A percentile compares a stretch with the other conserved stretches of the same genome.
Evolutionary conservation across 179 eudicot species (phyloP).

Genomic region (Pouteria campechiana): DNA sequence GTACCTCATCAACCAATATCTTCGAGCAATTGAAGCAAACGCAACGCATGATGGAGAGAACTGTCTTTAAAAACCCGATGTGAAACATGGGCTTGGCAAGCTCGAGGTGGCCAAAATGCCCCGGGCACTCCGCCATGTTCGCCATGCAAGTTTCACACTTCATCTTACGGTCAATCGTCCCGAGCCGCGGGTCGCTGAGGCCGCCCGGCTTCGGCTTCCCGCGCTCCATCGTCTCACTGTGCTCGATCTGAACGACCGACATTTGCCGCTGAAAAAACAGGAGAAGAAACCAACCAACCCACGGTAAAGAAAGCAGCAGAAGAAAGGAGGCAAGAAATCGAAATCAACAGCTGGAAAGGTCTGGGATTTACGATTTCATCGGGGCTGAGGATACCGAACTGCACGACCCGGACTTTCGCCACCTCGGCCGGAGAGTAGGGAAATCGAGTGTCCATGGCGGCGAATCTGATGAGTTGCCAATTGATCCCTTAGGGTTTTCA

Average conservation of each 20-base stretch:
- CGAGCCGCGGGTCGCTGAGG: constrained; percentile 71
- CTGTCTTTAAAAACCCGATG: constrained; percentile 86
- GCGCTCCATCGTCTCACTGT: constrained; percentile 80
- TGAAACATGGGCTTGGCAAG: constrained; percentile 97
- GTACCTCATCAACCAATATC: constrained; percentile 81
- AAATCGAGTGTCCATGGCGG: constrained; percentile 69
- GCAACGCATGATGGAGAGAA: constrained; percentile 81
- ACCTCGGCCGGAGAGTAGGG: constrained; percentile 90
- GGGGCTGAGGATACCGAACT: constrained; percentile 96
- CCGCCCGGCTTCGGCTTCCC: constrained; percentile 94
- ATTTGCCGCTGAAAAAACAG: constrained; percentile 71
- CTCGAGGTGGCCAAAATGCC: constrained; percentile 98
- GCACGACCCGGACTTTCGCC: constrained; percentile 71
- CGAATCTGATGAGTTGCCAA: too few species aligned
- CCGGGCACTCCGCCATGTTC: constrained; percentile 95
- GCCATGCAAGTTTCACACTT: constrained; percentile 98
- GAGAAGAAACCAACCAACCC: background rate
- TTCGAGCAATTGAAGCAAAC: constrained; percentile 98
- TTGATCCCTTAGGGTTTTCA: too few species aligned
- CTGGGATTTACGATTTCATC: constrained; percentile 87
- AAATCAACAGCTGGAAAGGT: background rate
- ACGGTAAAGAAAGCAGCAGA: background rate
- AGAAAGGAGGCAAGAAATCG: background rate
- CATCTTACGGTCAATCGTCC: constrained; percentile 83
- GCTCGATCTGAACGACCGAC: constrained; percentile 96